Conservation (phyloP, 192 early-diverging fungal genomes). For the Piromyces finnis region DNA sequence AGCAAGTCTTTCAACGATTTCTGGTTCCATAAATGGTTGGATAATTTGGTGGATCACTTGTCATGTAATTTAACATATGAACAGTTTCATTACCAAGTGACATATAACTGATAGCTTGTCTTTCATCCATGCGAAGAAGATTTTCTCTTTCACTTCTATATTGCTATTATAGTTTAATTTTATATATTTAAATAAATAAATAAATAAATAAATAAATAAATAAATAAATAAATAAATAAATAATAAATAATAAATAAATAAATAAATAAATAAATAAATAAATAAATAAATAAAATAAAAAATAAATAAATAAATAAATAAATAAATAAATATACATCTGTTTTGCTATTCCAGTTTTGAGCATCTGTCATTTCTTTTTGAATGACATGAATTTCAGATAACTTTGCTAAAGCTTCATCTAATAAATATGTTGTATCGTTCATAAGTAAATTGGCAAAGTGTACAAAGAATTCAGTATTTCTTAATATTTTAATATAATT, state of each 20-base stretch:
- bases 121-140: conserved; percentile 39
- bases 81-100: conserved; percentile 82
- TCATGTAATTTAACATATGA: conserved; percentile 75
- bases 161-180: background rate
- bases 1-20: conserved; percentile 80
- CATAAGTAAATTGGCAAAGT: conserved; percentile 79
- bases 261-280: no score
- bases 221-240: no score
- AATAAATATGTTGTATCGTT: conserved; percentile 88
- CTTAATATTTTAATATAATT: no score
- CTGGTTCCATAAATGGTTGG: conserved; percentile 66
- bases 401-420: conserved; percentile 77
- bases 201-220: no score
- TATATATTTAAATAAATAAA: no score
- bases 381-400: conserved; percentile 64
- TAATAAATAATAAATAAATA: no score
- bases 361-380: conserved; percentile 59
- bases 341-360: conserved; percentile 18
- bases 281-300: no score
- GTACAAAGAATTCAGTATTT: conserved; percentile 60
- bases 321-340: conserved; percentile 16
- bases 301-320: no score
- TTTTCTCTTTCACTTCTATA: conserved; percentile 27
- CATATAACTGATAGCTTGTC: conserved; percentile 73
- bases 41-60: conserved; percentile 45